Conservation (phyloP, 1,284 basidiomycete genomes). For the Heterobasidion occidentale region DNA sequence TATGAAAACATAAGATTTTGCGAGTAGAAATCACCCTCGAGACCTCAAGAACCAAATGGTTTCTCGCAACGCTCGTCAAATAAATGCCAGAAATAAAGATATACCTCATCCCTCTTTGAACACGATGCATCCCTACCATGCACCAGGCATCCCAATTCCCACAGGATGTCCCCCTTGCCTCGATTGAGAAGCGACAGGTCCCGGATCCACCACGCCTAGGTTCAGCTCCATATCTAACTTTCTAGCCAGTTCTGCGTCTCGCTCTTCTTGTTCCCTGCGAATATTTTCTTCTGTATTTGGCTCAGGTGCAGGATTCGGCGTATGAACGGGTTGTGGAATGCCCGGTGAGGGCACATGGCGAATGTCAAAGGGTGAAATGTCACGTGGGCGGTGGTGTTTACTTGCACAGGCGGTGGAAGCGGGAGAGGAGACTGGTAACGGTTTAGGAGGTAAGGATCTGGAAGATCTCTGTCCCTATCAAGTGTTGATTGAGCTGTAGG, state of each 20-base stretch:
- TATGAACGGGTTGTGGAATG: background rate
- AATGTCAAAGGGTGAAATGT: background rate
- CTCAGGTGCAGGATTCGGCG: background rate
- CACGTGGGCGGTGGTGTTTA: background rate
- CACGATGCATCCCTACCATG: background rate
- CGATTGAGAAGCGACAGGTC: background rate
- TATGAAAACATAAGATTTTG: too few species aligned
- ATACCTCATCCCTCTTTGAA: too few species aligned
- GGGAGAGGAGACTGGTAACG: constrained; percentile 43
- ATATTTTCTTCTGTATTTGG: constrained; percentile 4
- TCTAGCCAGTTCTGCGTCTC: constrained; percentile 24
- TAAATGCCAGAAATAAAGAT: background rate
- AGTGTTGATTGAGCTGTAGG: background rate
- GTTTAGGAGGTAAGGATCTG: constrained; percentile 33
- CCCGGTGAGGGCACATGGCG: background rate
- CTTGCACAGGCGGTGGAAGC: constrained; percentile 28
- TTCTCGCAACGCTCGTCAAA: background rate
- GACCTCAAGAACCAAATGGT: background rate
- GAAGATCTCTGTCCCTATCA: constrained; percentile 15
- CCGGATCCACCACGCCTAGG: constrained; percentile 5
- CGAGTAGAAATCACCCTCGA: too few species aligned
- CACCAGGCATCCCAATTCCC: background rate
- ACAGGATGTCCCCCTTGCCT: background rate
- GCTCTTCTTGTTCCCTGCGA: constrained; percentile 29
- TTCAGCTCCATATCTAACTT: constrained; percentile 28